These are phyloP conservation scores for Pichia sp. DNA, from an alignment of 1,139 yeast genomes.

Conservation along the genomic window DNA sequence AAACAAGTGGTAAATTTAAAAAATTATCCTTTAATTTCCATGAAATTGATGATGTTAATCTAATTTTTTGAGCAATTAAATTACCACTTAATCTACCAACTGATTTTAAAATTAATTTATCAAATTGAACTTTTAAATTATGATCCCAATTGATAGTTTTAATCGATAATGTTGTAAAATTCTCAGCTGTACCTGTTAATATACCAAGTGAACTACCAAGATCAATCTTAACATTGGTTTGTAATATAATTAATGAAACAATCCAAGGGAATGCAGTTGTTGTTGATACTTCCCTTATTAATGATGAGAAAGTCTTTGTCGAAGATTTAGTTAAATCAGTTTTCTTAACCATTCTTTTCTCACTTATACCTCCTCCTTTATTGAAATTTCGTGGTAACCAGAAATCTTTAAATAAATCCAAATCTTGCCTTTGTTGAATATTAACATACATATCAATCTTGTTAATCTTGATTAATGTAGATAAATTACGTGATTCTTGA, in stretches of 20 bases:
- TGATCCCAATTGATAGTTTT: constrained; percentile 71
- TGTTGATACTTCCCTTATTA: constrained; percentile 54
- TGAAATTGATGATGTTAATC: constrained; percentile 57
- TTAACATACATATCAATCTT: constrained; percentile 61
- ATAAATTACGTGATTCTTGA: constrained; percentile 29
- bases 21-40: constrained; percentile 50
- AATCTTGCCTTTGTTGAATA: constrained; percentile 79
- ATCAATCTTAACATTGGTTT: constrained; percentile 54
- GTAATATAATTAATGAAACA: constrained; percentile 48
- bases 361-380: too few species aligned
- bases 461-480: constrained; percentile 48
- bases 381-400: constrained; percentile 53
- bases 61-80: constrained; percentile 42
- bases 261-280: constrained; percentile 73
- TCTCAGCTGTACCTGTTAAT: constrained; percentile 45
- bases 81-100: constrained; percentile 77
- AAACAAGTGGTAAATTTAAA: constrained; percentile 59
- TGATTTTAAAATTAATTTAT: constrained; percentile 45
- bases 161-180: constrained; percentile 62
- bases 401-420: constrained; percentile 73
- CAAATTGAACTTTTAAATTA: constrained; percentile 54
- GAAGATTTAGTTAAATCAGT: constrained; percentile 10
- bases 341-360: too few species aligned
- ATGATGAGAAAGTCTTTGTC: constrained; percentile 38
- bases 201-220: constrained; percentile 81